Evolutionary conservation across 2,329 filamentous ascomycete genomes (phyloP), one percentile per base, ranked within the genome.

Genomic region (Diaporthe sp.): DNA sequence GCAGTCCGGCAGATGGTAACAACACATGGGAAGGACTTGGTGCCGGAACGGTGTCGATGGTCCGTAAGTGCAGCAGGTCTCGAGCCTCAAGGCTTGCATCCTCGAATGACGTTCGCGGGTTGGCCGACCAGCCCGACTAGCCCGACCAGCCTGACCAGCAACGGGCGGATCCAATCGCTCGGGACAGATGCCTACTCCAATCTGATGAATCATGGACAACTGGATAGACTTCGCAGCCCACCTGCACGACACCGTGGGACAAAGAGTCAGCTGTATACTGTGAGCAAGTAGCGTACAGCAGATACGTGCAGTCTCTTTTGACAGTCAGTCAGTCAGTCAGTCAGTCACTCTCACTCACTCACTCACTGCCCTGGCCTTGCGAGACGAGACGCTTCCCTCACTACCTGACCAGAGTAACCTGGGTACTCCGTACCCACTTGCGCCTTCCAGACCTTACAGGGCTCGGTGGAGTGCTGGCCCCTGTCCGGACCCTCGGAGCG

Each of bases 161-260:
- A 51, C 61, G 61, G 61, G 42, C 37, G 61, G 61, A 66, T 66
- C 61, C 61, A 66, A 51, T 35, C 42, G 42, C 61, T 66, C 61
- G 61, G 61, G 61, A 66, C 61, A 50, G 61, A 66, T 66, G 61
- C 61, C 61, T 37, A 25, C 44, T 30, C 42, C 61, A n/a, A n/a
- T 50, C 61, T 66, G 61, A 66, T 66, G 61, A 66, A 66, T 66
- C 61, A 66, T 66, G 61, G 61, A 66, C 30, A 30, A 27, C 42
- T 50, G 22, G 44, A 66, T 66, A 66, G 44, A 66, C 42, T 66
- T 66, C 22, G 39, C 61, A 25, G 61, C 61, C 59, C 42, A 47
- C 59, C 39, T n/a, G 25, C 59, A 47, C 59, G 42, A 13, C 27
- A 47, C 7, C 13, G 59, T 47, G 59, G 59, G 44, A 65, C 59